Percentiles rank a stretch among this genome's conserved stretches.
phyloP scores from a whole-genome alignment of 1,139 yeast species.

The Kodamaea alishanica region DNA sequence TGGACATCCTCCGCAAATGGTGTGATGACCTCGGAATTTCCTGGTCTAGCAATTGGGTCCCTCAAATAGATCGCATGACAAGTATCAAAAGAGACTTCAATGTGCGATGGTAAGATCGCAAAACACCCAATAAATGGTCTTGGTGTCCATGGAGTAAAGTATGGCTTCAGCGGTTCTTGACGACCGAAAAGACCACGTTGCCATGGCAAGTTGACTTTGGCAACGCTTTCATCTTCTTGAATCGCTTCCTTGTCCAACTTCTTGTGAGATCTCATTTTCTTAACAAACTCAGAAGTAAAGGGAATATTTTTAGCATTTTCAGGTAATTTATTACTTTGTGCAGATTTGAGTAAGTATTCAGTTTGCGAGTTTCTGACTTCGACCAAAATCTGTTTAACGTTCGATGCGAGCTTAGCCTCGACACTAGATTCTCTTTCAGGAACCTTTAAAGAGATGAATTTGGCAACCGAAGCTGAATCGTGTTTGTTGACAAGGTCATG shows the following conservation, averaged over 20 bases:
- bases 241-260: conserved; percentile 51
- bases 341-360: conserved; percentile 46
- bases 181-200: conserved; percentile 78
- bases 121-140: conserved; percentile 91
- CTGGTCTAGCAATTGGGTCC: conserved; percentile 97
- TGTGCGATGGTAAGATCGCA: conserved; percentile 86
- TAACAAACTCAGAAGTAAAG: conserved; percentile 57
- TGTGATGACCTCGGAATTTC: conserved; percentile 90
- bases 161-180: conserved; percentile 68
- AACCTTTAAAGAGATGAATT: conserved; percentile 32
- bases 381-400: conserved; percentile 51
- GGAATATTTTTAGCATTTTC: conserved; percentile 32
- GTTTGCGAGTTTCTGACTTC: conserved; percentile 51
- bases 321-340: conserved; percentile 24
- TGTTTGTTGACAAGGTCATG: conserved; percentile 25
- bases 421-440: conserved; percentile 32
- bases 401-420: conserved; percentile 41
- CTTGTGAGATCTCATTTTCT: conserved; percentile 46
- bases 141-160: conserved; percentile 96
- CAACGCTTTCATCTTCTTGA: conserved; percentile 52
- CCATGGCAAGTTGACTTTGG: conserved; percentile 62
- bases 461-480: conserved; percentile 17
- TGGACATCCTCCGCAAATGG: conserved; percentile 84
- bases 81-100: conserved; percentile 84
- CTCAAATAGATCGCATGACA: conserved; percentile 94